Evolutionary conservation across 345 rosid genomes (phyloP), one percentile per base, ranked within the genome.

Genomic region (Arabidopsis arenosa): DNA sequence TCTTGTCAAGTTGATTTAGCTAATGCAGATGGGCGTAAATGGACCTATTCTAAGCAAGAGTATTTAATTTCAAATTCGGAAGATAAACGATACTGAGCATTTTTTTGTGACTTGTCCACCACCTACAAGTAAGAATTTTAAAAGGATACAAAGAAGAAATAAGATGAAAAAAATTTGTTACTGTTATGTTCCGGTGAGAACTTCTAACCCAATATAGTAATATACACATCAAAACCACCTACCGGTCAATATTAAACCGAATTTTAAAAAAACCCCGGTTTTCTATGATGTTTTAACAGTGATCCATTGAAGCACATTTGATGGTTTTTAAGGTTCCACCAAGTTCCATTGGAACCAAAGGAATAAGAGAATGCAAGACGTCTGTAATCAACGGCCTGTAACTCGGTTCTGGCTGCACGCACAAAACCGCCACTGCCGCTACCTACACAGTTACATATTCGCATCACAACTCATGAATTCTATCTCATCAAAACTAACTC

Each of bases 381-480:
- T 95, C 99, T 0, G 89, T 86, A 35, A 95, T 92, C 66, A 95
- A 83, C 0, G 99, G 99, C 0, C 99, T 88, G 59, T 95, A 95
- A 59, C 92, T 84, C 14, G 97, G 97, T 73, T 95, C 97, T 4
- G 97, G 91, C 79, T 95, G 99, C 76, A 95, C 87, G 60, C 97
- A 95, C 66, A 95, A 79, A 35, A 95, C 88, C 32, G 99, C 96
- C 56, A 95, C 96, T 36, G 99, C 99, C 0, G 99, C 99, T 32
- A 92, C 97, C 98, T 94, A 81, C 82, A 86, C 30, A 73, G 43
- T 32, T 45, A 47, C 7, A 32, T 18, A 21, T 23, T 69, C 15
- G 0, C 71, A 66, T 52, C 54, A 66, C 33, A 65, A 18, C 56
- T 65, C 67, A 18, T 72, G 36, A 23, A 45, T 33, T 17, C 47